Conservation (phyloP, 495 filamentous ascomycete genomes). For the Podospora appendiculata region DNA sequence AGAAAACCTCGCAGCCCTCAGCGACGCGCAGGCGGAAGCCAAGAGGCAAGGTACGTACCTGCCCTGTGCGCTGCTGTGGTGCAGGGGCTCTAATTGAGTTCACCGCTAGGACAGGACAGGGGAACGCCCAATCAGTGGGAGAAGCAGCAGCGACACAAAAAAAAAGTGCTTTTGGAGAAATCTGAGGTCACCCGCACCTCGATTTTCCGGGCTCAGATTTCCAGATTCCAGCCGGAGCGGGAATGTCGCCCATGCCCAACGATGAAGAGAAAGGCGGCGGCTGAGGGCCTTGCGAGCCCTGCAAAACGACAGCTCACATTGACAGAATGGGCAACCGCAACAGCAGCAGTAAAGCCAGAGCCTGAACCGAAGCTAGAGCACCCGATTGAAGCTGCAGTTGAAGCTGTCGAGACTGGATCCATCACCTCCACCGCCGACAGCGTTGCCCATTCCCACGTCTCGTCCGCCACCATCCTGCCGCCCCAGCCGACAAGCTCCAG, state of each 20-base stretch:
- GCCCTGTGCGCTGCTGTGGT: no score
- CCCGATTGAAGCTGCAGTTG: not conserved
- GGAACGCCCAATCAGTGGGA: no score
- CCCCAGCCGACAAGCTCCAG: constrained; percentile 16
- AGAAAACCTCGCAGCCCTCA: not conserved
- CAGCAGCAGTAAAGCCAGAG: not conserved
- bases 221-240: no score
- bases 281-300: constrained; percentile 3
- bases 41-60: no score
- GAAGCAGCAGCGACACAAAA: no score
- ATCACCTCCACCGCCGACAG: constrained; percentile 7
- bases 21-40: no score
- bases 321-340: not conserved
- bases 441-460: not conserved
- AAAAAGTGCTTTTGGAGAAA: no score
- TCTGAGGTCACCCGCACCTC: no score
- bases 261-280: constrained; percentile 22
- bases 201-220: no score
- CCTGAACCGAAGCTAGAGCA: not conserved
- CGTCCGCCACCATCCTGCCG: not conserved
- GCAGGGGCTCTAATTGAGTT: no score
- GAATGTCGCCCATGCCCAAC: not conserved
- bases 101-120: no score
- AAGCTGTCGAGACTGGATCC: constrained; percentile 9
- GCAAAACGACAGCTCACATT: constrained; percentile 3